Evolutionary conservation across 768 basidiomycete species (phyloP).

Genomic region (Tricholoma furcatifolium): DNA sequence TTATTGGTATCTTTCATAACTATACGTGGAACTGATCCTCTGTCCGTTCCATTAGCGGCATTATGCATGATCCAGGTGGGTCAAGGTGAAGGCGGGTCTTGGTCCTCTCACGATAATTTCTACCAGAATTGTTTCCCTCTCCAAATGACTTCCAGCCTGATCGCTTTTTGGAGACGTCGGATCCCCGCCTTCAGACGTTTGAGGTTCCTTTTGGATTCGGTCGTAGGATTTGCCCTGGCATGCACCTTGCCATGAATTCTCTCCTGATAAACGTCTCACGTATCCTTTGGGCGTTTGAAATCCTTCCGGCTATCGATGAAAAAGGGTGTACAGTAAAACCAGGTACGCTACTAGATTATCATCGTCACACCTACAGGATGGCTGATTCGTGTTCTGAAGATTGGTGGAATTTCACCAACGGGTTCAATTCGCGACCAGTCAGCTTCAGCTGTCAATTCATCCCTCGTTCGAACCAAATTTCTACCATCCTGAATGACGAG

Average conservation of each 20-base stretch:
- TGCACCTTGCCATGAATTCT: conserved; percentile 33
- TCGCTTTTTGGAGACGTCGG: conserved; percentile 10
- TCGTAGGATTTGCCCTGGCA: conserved; percentile 36
- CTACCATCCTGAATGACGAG: conserved; percentile 23
- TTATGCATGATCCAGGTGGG: conserved; percentile 15
- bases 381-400: conserved; percentile 16
- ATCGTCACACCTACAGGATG: background rate
- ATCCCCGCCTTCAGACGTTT: conserved; percentile 5
- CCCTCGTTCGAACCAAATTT: conserved; percentile 21
- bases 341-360: background rate
- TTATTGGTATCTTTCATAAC: background rate
- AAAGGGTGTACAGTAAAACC: conserved; percentile 9
- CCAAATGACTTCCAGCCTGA: conserved; percentile 22
- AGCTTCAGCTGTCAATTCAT: conserved; percentile 30
- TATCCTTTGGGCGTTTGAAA: conserved; percentile 36
- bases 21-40: too few relatives aligned
- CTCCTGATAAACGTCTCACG: conserved; percentile 33
- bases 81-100: background rate
- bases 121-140: conserved; percentile 5
- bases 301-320: conserved; percentile 18
- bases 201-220: conserved; percentile 41
- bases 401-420: conserved; percentile 29
- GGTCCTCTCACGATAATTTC: background rate
- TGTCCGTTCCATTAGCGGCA: background rate
- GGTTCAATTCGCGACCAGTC: conserved; percentile 34